Percentiles rank a stretch among this genome's conserved stretches.
Evolutionary conservation across 495 filamentous ascomycete genomes (phyloP).

Genomic region (Aspergillus conjunctus): DNA sequence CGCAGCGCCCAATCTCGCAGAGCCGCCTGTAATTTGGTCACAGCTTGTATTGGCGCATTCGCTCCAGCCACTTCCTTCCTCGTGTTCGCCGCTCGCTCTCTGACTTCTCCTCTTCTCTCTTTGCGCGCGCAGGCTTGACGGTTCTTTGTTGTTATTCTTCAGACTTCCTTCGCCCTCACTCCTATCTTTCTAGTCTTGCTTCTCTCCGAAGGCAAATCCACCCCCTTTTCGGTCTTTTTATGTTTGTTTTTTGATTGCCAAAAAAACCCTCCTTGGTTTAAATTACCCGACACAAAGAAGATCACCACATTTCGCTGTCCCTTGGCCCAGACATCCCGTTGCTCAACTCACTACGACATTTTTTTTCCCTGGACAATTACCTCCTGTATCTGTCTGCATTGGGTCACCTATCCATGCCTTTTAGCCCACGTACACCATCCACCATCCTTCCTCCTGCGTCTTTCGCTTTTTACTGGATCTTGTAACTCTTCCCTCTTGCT

Average conservation of each 20-base stretch:
- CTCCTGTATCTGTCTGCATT: slow-evolving; percentile 15
- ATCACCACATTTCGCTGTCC: neutral
- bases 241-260: slow-evolving; percentile 10
- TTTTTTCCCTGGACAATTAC: neutral
- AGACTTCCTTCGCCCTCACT: neutral
- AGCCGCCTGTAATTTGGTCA: slow-evolving; percentile 23
- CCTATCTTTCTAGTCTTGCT: slow-evolving; percentile 12
- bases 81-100: slow-evolving; percentile 18
- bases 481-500: slow-evolving; percentile 15
- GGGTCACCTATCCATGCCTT: slow-evolving; percentile 20
- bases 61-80: slow-evolving; percentile 14
- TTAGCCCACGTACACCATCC: slow-evolving; percentile 5
- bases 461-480: slow-evolving; percentile 10
- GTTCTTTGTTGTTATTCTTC: slow-evolving; percentile 1
- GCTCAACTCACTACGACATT: neutral
- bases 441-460: slow-evolving; percentile 10
- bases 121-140: neutral
- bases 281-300: slow-evolving; percentile 13
- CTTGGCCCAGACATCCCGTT: slow-evolving; percentile 15
- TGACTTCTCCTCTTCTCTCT: slow-evolving; percentile 9
- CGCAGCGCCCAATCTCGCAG: slow-evolving; percentile 6
- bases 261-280: slow-evolving; percentile 8
- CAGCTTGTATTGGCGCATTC: slow-evolving; percentile 12
- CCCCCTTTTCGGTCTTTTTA: slow-evolving; percentile 12
- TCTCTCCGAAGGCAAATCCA: slow-evolving; percentile 9